Evolutionary conservation across 139 green algal species (phyloP), one percentile per base, ranked within the genome.

Genomic region (Coelastrella sp.): DNA sequence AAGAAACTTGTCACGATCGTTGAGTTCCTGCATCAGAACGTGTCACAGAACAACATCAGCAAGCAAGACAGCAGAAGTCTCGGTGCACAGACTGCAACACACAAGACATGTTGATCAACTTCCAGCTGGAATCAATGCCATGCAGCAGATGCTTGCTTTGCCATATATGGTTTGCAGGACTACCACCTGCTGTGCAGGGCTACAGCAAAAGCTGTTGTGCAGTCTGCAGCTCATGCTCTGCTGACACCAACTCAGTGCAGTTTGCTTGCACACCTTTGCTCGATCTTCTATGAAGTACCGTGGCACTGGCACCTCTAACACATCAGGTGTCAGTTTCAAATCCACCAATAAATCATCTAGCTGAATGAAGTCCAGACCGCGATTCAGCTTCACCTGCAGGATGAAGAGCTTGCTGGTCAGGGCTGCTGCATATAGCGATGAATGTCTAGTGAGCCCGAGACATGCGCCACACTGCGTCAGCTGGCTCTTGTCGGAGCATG

Each of bases 321-420:
- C 92, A 27, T 98, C 93, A 25, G 95, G 94, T 3, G 91, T 88
- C 23, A 98, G 91, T 79, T 96, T 96, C 86, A 98, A 76, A 75
- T 97, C 95, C 51, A 97, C 89, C 83, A 98, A 90, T 73, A 95
- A 90, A 77, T 95, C 91, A 67, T 96, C 93, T 50, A 98, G 86
- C 72, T 92, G 92, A 0, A 97, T 80, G 63, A 95, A 93, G 87
- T 98, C 95, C 21, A 95, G 67, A 0, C 89, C 92, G 0, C 87
- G 59, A 83, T 96, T 96, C 32, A 98, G 87, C 75, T 94, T 93
- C 0, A 95, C 89, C 89, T 91, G 64, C 66, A 74, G 48, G 7
- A 66, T 30, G 30, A 66, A 17, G n/a, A n/a, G n/a, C n/a, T n/a
- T n/a, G n/a, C n/a, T n/a, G n/a, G n/a, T n/a, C n/a, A n/a, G n/a